Conservation (phyloP, 495 filamentous ascomycete species). For the Barbatosphaeria neglecta region DNA sequence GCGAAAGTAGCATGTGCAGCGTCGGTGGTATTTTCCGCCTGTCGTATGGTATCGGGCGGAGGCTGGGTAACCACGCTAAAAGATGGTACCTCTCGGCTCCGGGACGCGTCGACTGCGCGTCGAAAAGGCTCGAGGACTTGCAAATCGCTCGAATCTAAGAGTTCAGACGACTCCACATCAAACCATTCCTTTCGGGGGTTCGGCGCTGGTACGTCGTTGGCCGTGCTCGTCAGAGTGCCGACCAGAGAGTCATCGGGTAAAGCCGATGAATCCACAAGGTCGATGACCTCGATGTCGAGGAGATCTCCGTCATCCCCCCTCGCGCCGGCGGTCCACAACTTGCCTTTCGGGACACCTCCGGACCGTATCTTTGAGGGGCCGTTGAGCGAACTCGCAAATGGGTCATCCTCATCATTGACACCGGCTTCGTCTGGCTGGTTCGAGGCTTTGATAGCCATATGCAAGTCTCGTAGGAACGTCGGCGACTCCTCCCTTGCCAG, state of each 20-base stretch:
- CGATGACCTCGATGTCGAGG: conserved; percentile 44
- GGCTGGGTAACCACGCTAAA: too few species aligned
- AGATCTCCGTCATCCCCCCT: conserved; percentile 51
- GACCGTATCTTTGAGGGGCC: conserved; percentile 16
- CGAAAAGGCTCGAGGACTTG: too few species aligned
- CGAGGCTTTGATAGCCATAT: conserved; percentile 57
- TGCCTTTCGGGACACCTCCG: conserved; percentile 6
- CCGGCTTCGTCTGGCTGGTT: conserved; percentile 29
- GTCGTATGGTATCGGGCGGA: too few species aligned
- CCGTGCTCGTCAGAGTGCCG: not conserved
- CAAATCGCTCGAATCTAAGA: too few species aligned
- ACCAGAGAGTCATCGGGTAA: conserved; percentile 1
- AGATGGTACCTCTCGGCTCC: too few species aligned
- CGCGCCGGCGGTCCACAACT: conserved; percentile 58
- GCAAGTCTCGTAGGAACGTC: conserved; percentile 51
- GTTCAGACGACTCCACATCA: too few species aligned
- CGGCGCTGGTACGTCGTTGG: not conserved
- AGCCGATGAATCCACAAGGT: conserved; percentile 38
- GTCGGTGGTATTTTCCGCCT: too few species aligned
- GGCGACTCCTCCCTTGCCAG: conserved; percentile 67
- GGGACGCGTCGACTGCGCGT: too few species aligned
- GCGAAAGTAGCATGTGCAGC: too few species aligned
- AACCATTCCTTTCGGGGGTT: not conserved
- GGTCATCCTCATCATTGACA: conserved; percentile 11
- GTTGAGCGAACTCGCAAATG: conserved; percentile 20